phyloP scores from a whole-genome alignment of 441 rosid species.

The Oxalis stricta region DNA sequence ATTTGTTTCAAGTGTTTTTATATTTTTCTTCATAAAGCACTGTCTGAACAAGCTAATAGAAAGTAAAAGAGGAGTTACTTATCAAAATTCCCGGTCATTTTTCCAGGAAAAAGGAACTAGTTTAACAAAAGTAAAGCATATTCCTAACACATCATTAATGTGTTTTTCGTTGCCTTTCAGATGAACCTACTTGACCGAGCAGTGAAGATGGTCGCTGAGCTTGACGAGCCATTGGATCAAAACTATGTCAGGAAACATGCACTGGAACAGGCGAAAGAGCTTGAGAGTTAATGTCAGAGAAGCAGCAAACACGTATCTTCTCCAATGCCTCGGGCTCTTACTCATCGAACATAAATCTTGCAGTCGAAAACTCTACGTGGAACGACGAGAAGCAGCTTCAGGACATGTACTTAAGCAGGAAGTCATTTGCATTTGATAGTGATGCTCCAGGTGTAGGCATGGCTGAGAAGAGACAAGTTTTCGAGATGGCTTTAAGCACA shows the following conservation, averaged over 20 bases:
- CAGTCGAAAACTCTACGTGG: conserved; percentile 96
- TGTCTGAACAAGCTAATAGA: too few species aligned
- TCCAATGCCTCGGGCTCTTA: conserved; percentile 91
- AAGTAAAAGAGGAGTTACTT: too few species aligned
- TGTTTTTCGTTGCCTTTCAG: conserved; percentile 24
- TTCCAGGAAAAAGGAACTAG: too few species aligned
- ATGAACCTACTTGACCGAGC: conserved; percentile 98
- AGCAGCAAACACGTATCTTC: conserved; percentile 85
- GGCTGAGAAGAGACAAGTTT: conserved; percentile 83
- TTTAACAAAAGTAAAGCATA: too few species aligned
- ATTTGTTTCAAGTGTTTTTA: too few species aligned
- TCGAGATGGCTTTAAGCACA: conserved; percentile 89
- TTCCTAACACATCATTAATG: conserved; percentile 6
- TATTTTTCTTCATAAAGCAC: too few species aligned
- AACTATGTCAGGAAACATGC: conserved; percentile 92
- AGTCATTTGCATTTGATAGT: conserved; percentile 84
- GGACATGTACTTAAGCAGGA: conserved; percentile 94
- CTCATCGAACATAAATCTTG: conserved; percentile 82
- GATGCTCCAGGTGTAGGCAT: conserved; percentile 96
- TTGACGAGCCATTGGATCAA: conserved; percentile 77
- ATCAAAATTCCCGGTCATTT: too few species aligned
- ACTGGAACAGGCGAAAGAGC: conserved; percentile 71
- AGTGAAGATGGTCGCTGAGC: conserved; percentile 94
- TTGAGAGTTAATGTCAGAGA: conserved; percentile 72
- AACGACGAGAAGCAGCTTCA: conserved; percentile 99